A percentile compares a stretch with the other conserved stretches of the same genome.
These are phyloP conservation scores for Penicillium corylophilum DNA, from an alignment of 2,329 filamentous ascomycete genomes.

Conservation along the genomic window DNA sequence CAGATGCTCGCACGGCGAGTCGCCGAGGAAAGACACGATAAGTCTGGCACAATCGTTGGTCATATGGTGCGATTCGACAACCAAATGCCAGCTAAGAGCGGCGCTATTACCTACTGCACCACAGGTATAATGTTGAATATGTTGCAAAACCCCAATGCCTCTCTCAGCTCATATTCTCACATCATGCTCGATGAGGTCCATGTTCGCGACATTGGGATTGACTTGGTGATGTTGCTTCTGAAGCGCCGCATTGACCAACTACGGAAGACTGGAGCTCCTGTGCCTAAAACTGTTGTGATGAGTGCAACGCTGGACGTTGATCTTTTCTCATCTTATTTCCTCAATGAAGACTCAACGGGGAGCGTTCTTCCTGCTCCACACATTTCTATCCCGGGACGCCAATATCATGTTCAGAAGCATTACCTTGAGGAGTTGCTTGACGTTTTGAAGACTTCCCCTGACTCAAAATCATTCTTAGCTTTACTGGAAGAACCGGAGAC, in stretches of 20 bases:
- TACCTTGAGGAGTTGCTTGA: slow-evolving; percentile 44
- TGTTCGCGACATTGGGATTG: slow-evolving; percentile 47
- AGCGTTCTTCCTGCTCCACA: slow-evolving; percentile 37
- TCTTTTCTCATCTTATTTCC: slow-evolving; percentile 48
- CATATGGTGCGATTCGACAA: slow-evolving; percentile 48
- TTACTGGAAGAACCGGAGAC: slow-evolving; percentile 12
- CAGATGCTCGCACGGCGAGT: slow-evolving; percentile 49
- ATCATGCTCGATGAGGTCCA: slow-evolving; percentile 55
- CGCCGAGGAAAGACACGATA: slow-evolving; percentile 46
- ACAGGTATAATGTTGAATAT: slow-evolving; percentile 50
- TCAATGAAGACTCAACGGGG: slow-evolving; percentile 30
- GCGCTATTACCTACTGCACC: slow-evolving; percentile 52
- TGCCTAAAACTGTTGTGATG: slow-evolving; percentile 51
- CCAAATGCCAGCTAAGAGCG: slow-evolving; percentile 30
- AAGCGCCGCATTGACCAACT: slow-evolving; percentile 42
- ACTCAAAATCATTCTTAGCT: slow-evolving; percentile 13
- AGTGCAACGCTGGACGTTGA: slow-evolving; percentile 50
- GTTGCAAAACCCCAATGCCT: slow-evolving; percentile 39
- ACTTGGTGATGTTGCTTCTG: slow-evolving; percentile 48
- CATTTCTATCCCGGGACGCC: slow-evolving; percentile 46
- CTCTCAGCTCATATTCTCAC: slow-evolving; percentile 47
- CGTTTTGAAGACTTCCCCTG: slow-evolving; percentile 27
- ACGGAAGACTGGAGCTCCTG: slow-evolving; percentile 29
- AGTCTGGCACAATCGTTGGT: slow-evolving; percentile 44
- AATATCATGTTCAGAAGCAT: slow-evolving; percentile 44